phyloP scores from a whole-genome alignment of 1,139 yeast genomes.

The Yamadazyma friedrichii region DNA sequence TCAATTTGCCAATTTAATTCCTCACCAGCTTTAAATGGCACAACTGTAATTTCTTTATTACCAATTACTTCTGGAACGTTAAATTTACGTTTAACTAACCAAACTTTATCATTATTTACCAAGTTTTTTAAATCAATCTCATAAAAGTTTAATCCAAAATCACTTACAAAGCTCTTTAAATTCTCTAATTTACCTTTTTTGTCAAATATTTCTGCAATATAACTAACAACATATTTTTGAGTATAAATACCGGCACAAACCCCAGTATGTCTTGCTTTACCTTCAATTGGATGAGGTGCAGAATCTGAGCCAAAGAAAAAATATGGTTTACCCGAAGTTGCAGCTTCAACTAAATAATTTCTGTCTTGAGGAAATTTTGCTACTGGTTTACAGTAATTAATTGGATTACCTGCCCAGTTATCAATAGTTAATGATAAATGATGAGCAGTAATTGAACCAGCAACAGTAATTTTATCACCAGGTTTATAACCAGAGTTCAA shows the following conservation, averaged over 20 bases:
- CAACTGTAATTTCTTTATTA: conserved; percentile 53
- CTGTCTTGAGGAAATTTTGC: conserved; percentile 89
- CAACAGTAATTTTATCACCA: conserved; percentile 55
- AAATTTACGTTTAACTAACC: conserved; percentile 49
- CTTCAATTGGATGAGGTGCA: conserved; percentile 89
- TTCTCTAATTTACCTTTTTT: conserved; percentile 58
- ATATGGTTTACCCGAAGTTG: conserved; percentile 87
- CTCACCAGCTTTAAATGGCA: conserved; percentile 90
- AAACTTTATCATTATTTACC: conserved; percentile 40
- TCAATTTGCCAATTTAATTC: conserved; percentile 70
- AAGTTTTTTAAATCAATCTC: conserved; percentile 43
- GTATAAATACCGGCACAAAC: conserved; percentile 98
- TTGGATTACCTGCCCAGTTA: conserved; percentile 95
- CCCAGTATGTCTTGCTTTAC: conserved; percentile 72
- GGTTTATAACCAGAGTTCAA: conserved; percentile 56
- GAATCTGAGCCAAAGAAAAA: conserved; percentile 97
- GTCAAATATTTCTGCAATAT: conserved; percentile 86
- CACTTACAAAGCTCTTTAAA: conserved; percentile 72
- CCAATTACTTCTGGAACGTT: conserved; percentile 61
- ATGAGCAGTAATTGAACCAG: conserved; percentile 95
- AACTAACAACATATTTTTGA: conserved; percentile 78
- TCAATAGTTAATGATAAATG: conserved; percentile 87
- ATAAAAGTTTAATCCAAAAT: conserved; percentile 72
- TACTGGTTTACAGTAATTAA: conserved; percentile 95
- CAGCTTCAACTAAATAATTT: conserved; percentile 78